Percentiles rank a stretch among this genome's conserved stretches.
These are phyloP conservation scores for sweet orange (Citrus sinensis) DNA, from an alignment of 345 rosid species.

Conservation along the genomic window DNA sequence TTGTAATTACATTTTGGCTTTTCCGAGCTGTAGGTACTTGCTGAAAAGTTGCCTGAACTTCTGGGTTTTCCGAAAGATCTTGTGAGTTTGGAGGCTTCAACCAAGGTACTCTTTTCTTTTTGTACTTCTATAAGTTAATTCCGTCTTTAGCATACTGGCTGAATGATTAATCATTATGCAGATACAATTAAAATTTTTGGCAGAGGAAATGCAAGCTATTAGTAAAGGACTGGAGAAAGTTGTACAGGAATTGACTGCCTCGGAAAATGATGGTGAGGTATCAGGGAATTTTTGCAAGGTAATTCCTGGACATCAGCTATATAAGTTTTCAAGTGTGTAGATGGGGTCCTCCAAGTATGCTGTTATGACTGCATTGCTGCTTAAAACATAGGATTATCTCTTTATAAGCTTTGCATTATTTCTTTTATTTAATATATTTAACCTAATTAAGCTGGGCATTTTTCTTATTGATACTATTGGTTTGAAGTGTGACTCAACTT, in stretches of 20 bases:
- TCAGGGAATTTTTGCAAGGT: constrained; percentile 63
- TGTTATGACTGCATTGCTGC: not conserved
- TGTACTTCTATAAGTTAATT: not conserved
- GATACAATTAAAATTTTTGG: constrained; percentile 79
- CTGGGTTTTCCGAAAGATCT: constrained; percentile 66
- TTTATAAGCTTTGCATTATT: not conserved
- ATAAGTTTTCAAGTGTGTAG: constrained; percentile 3
- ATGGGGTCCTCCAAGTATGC: constrained; percentile 2
- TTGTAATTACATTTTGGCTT: not conserved
- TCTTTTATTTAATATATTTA: not conserved
- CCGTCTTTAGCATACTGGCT: not conserved
- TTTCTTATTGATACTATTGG: not conserved
- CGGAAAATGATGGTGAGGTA: constrained; percentile 55
- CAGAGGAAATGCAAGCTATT: constrained; percentile 93
- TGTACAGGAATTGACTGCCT: constrained; percentile 56
- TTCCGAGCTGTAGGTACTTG: constrained; percentile 52
- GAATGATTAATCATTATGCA: constrained; percentile 19
- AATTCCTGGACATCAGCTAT: constrained; percentile 2
- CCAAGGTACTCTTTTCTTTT: constrained; percentile 41
- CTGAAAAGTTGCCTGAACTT: constrained; percentile 68
- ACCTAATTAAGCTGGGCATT: not conserved
- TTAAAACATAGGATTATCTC: not conserved
- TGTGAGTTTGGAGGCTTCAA: constrained; percentile 66
- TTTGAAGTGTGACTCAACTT: not conserved
- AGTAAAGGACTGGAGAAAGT: constrained; percentile 84